Evolutionary conservation across 208 protist genomes (phyloP).

Genomic region (Trypanosoma mega): DNA sequence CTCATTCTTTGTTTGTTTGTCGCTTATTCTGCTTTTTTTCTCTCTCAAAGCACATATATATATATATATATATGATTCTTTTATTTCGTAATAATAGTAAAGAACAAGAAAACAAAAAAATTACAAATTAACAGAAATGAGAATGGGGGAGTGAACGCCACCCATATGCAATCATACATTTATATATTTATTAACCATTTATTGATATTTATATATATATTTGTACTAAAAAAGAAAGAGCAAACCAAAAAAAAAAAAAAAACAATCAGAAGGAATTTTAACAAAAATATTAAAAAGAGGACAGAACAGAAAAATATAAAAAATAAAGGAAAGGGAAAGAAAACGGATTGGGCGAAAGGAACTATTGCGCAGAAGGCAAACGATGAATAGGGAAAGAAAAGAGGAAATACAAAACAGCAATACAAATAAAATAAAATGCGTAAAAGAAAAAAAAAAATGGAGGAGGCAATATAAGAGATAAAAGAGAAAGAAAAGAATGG

Average conservation of each 20-base stretch:
- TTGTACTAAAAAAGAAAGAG: neutral
- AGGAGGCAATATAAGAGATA: neutral
- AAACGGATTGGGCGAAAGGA: too few relatives aligned
- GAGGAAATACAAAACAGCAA: neutral
- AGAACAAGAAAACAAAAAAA: neutral
- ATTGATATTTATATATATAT: too few relatives aligned
- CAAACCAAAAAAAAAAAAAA: neutral
- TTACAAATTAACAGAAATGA: too few relatives aligned
- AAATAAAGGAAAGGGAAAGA: too few relatives aligned
- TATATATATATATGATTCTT: too few relatives aligned
- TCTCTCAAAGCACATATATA: too few relatives aligned
- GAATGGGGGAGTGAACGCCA: too few relatives aligned
- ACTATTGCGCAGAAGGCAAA: too few relatives aligned
- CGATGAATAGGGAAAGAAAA: neutral
- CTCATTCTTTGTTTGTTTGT: too few relatives aligned
- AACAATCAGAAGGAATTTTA: neutral
- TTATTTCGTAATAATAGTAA: neutral
- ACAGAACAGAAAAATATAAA: neutral
- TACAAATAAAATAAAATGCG: slow-evolving; percentile 4
- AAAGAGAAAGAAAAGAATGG: neutral
- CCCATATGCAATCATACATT: too few relatives aligned
- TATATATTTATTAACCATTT: too few relatives aligned
- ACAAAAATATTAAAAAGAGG: neutral
- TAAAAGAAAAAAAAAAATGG: neutral
- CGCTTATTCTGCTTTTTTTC: too few relatives aligned